Evolutionary conservation across 169 alveolate genomes (phyloP).

Genomic region (Babesia bigemina): DNA sequence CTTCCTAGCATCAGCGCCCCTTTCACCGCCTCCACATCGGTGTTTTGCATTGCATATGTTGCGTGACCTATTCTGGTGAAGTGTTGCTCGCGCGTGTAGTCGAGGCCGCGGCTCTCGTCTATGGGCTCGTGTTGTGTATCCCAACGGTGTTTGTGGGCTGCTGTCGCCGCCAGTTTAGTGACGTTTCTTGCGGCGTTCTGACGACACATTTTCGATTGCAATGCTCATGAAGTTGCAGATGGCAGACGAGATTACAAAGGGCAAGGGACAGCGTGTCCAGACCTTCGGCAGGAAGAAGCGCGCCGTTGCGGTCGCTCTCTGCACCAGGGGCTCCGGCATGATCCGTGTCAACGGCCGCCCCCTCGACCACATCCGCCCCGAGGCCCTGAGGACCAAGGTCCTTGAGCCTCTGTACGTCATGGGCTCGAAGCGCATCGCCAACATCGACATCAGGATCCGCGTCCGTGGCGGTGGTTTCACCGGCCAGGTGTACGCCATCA

Average conservation of each 20-base stretch:
- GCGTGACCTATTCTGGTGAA: no score
- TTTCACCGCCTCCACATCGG: background rate
- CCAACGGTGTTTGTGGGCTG: no score
- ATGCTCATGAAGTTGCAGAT: conserved; percentile 15
- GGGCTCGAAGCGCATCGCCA: conserved; percentile 92
- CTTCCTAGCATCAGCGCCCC: background rate
- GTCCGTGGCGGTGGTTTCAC: conserved; percentile 99
- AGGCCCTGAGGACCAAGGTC: conserved; percentile 92
- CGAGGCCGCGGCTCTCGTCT: no score
- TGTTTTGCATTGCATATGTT: no score
- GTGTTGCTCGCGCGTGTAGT: no score
- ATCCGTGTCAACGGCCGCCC: conserved; percentile 97
- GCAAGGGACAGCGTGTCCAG: conserved; percentile 85
- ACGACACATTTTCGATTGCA: background rate
- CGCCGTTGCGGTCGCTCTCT: conserved; percentile 97
- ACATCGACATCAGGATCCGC: conserved; percentile 95
- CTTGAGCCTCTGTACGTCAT: conserved; percentile 96
- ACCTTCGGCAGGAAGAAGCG: conserved; percentile 98
- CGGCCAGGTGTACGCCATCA: conserved; percentile 94
- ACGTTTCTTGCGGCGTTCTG: no score
- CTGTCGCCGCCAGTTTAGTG: no score
- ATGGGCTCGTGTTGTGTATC: no score
- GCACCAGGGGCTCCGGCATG: conserved; percentile 91
- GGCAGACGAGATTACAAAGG: conserved; percentile 45
- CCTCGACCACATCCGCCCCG: conserved; percentile 93